These are phyloP conservation scores for Pichia inconspicua DNA, from an alignment of 1,139 yeast species.

Conservation along the genomic window DNA sequence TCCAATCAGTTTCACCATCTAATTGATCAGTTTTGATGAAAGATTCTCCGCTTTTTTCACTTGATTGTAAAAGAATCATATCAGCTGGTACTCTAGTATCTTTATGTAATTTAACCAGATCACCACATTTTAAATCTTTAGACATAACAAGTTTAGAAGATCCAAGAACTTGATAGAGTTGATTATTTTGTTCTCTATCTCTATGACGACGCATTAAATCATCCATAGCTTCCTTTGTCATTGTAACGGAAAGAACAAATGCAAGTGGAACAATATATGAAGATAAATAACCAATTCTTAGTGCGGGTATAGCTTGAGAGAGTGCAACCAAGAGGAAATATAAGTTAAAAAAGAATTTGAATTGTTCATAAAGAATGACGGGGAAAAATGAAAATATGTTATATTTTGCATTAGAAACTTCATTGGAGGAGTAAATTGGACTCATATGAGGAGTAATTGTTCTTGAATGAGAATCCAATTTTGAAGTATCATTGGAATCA, in stretches of 20 bases:
- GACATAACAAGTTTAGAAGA: conserved; percentile 45
- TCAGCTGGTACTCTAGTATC: conserved; percentile 92
- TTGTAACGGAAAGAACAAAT: conserved; percentile 84
- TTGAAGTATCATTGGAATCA: neutral
- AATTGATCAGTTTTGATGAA: conserved; percentile 95
- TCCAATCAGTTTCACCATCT: conserved; percentile 99
- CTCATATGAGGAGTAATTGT: conserved; percentile 32
- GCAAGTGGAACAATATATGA: conserved; percentile 91
- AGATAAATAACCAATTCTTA: conserved; percentile 87
- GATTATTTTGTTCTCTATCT: conserved; percentile 83
- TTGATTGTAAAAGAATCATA: conserved; percentile 72
- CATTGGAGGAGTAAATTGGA: conserved; percentile 55
- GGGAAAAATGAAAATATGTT: conserved; percentile 86
- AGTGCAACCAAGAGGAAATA: conserved; percentile 89
- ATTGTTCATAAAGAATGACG: conserved; percentile 83
- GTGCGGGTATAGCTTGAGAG: conserved; percentile 85
- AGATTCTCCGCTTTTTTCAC: conserved; percentile 78
- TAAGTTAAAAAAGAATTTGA: conserved; percentile 90
- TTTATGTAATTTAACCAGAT: conserved; percentile 71
- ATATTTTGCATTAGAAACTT: conserved; percentile 90
- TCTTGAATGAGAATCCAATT: conserved; percentile 12
- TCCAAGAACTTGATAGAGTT: conserved; percentile 64
- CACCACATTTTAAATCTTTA: conserved; percentile 74
- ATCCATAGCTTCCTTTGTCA: conserved; percentile 93
- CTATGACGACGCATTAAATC: conserved; percentile 86